A percentile compares a stretch with the other conserved stretches of the same genome.
Conservation (phyloP, 345 rosid genomes). For the Microcos paniculata region DNA sequence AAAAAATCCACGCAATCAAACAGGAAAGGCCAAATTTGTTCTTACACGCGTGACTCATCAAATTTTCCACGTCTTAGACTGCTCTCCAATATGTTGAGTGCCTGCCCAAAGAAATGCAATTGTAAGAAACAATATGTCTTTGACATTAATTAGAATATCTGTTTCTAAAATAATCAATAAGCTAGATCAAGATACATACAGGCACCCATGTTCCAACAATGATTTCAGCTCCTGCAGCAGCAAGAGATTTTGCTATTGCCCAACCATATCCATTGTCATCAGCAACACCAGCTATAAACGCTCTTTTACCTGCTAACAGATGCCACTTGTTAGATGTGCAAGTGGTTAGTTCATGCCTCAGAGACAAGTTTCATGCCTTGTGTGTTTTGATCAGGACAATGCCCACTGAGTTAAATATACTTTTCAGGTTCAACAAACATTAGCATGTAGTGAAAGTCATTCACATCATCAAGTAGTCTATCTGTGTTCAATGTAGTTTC, state of each 20-base stretch:
- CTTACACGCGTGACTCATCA: constrained; percentile 91
- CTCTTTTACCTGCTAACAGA: constrained; percentile 76
- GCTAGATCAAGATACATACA: constrained; percentile 43
- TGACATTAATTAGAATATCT: constrained; percentile 7
- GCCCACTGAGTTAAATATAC: not conserved
- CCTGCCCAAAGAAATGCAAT: constrained; percentile 49
- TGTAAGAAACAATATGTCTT: not conserved
- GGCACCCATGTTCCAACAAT: constrained; percentile 99
- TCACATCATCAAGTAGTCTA: not conserved
- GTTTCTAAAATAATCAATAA: not conserved
- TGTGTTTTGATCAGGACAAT: not conserved
- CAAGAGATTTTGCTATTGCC: constrained; percentile 99
- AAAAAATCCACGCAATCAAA: not conserved
- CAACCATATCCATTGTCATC: constrained; percentile 99
- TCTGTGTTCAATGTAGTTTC: not conserved
- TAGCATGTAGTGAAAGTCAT: not conserved
- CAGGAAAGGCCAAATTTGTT: not conserved
- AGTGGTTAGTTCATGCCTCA: not conserved
- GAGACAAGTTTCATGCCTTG: not conserved
- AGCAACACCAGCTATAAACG: constrained; percentile 96
- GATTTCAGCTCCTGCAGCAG: constrained; percentile 98
- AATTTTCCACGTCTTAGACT: constrained; percentile 95
- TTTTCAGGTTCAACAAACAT: not conserved
- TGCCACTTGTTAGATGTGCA: not conserved
- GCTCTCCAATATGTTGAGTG: constrained; percentile 89